Conservation (phyloP, 192 early-diverging fungal genomes). For the Chytriomyces sp. region DNA sequence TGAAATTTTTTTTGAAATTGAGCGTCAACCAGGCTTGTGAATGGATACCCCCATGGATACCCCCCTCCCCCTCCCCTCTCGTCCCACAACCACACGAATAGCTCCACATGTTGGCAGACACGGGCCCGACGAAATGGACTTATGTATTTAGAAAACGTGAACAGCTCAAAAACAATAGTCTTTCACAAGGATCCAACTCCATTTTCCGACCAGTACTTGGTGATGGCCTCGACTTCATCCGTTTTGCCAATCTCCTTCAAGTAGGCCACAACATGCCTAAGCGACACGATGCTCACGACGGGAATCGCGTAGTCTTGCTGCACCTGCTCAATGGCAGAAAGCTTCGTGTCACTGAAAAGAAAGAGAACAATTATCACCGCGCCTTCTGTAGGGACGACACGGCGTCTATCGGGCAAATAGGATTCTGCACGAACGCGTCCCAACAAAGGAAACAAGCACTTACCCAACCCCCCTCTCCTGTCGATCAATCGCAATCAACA, state of each 20-base stretch:
- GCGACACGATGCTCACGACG: conserved; percentile 83
- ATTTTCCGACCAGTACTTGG: conserved; percentile 77
- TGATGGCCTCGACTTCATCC: conserved; percentile 69
- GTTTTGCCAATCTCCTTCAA: conserved; percentile 71
- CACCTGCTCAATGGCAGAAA: conserved; percentile 92
- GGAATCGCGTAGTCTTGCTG: conserved; percentile 76
- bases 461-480: conserved; percentile 70
- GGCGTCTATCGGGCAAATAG: neutral
- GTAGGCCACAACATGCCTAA: conserved; percentile 88
- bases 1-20: too few species aligned
- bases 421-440: neutral
- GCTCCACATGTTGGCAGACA: too few species aligned
- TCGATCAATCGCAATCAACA: conserved; percentile 91
- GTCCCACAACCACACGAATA: too few species aligned
- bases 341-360: conserved; percentile 54
- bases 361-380: too few species aligned
- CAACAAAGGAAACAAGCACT: neutral
- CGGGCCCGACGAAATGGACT: too few species aligned
- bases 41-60: too few species aligned
- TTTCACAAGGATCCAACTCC: conserved; percentile 57
- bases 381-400: too few species aligned
- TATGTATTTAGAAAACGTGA: too few species aligned
- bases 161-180: neutral
- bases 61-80: too few species aligned
- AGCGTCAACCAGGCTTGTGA: too few species aligned